Evolutionary conservation across 805 yeast genomes (phyloP).

Genomic region (Metschnikowia sp.): DNA sequence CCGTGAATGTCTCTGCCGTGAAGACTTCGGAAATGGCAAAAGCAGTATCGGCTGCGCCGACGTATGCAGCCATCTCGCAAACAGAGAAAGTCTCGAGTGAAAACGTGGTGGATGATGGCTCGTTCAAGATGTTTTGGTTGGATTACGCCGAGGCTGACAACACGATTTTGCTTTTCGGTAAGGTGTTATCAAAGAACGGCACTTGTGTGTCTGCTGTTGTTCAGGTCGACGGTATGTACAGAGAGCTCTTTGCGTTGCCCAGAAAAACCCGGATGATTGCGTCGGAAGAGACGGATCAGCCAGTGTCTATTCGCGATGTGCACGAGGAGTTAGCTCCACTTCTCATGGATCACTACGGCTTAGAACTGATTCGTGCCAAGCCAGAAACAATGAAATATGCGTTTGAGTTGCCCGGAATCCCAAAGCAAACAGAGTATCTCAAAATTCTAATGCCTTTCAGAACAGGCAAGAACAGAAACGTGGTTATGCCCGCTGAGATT

Average conservation of each 20-base stretch:
- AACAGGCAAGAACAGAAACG: slow-evolving; percentile 51
- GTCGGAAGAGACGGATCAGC: slow-evolving; percentile 38
- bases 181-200: slow-evolving; percentile 58
- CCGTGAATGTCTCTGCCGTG: slow-evolving; percentile 39
- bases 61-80: slow-evolving; percentile 21
- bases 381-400: slow-evolving; percentile 79
- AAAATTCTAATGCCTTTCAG: slow-evolving; percentile 73
- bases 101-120: slow-evolving; percentile 24
- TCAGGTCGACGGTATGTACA: slow-evolving; percentile 63
- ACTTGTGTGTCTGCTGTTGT: slow-evolving; percentile 69
- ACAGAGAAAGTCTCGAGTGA: slow-evolving; percentile 32
- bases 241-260: slow-evolving; percentile 80
- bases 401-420: slow-evolving; percentile 78
- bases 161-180: slow-evolving; percentile 75
- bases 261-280: slow-evolving; percentile 43
- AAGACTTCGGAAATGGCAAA: slow-evolving; percentile 25
- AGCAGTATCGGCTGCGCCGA: slow-evolving; percentile 21
- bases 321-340: slow-evolving; percentile 73
- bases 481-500: slow-evolving; percentile 55
- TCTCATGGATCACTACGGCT: slow-evolving; percentile 58
- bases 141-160: slow-evolving; percentile 81
- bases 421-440: slow-evolving; percentile 75
- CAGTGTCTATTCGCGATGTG: slow-evolving; percentile 59
- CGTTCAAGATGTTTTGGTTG: slow-evolving; percentile 80
- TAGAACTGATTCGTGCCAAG: slow-evolving; percentile 62